A percentile compares a stretch with the other conserved stretches of the same genome.
Evolutionary conservation across 768 basidiomycete species (phyloP).

Genomic region (Pleurotus tuber-regium): DNA sequence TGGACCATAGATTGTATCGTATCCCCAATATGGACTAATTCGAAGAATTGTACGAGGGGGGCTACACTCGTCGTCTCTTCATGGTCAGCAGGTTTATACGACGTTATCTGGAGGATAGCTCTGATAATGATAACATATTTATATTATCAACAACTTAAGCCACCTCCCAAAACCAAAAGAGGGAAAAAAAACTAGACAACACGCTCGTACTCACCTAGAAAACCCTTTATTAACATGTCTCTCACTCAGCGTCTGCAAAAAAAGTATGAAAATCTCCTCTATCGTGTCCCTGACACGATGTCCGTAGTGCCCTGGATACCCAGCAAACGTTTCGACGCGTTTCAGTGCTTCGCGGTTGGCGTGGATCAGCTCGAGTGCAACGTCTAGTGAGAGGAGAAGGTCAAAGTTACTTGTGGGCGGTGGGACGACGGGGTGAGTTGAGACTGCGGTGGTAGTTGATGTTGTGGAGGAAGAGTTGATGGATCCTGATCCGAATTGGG

Average conservation of each 20-base stretch:
- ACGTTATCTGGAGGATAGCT: conserved; percentile 85
- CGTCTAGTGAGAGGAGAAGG: conserved; percentile 86
- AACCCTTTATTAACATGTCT: conserved; percentile 84
- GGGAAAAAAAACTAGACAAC: conserved; percentile 15
- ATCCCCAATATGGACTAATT: conserved; percentile 94
- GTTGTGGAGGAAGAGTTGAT: conserved; percentile 7
- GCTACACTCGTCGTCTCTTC: conserved; percentile 81
- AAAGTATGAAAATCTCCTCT: conserved; percentile 88
- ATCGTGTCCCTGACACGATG: conserved; percentile 88
- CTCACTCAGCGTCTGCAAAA: conserved; percentile 75
- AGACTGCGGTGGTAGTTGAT: conserved; percentile 14
- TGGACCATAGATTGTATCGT: conserved; percentile 98
- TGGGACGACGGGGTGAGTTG: conserved; percentile 6
- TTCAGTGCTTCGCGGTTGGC: conserved; percentile 90
- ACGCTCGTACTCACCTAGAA: conserved; percentile 46
- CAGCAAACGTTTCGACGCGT: conserved; percentile 85
- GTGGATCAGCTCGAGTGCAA: conserved; percentile 89
- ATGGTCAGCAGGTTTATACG: conserved; percentile 89
- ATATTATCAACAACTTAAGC: conserved; percentile 5
- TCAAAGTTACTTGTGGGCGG: conserved; percentile 58
- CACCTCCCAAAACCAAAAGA: conserved; percentile 13
- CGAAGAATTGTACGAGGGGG: conserved; percentile 94
- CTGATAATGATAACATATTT: conserved; percentile 47
- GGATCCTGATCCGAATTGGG: background rate
- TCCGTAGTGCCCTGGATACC: conserved; percentile 87